These are phyloP conservation scores for Anacardium occidentale DNA, from an alignment of 345 rosid genomes.

Conservation along the genomic window DNA sequence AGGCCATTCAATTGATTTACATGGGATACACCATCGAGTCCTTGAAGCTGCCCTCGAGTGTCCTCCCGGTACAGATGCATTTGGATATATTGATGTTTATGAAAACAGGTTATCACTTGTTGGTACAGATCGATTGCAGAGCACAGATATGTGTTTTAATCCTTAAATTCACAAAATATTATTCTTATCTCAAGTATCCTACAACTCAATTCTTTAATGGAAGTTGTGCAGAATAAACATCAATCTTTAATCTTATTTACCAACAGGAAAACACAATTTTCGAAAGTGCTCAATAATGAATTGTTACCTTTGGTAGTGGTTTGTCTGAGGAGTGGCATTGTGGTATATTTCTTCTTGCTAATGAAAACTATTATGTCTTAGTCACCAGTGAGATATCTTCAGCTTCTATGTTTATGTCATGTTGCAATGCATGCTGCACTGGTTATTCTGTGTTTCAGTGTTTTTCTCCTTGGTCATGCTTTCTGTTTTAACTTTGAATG, in stretches of 20 bases:
- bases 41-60: slow-evolving; percentile 92
- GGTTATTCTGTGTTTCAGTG: not conserved
- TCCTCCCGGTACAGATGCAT: slow-evolving; percentile 81
- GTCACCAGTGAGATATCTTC: not conserved
- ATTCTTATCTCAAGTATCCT: not conserved
- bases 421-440: not conserved
- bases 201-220: not conserved
- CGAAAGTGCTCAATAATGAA: slow-evolving; percentile 1
- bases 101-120: slow-evolving; percentile 59
- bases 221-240: slow-evolving; percentile 9
- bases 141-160: slow-evolving; percentile 43
- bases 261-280: slow-evolving; percentile 1
- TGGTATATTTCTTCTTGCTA: not conserved
- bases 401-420: not conserved
- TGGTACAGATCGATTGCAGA: slow-evolving; percentile 60
- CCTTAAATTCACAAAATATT: slow-evolving; percentile 11
- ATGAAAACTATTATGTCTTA: not conserved
- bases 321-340: not conserved
- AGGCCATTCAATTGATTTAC: slow-evolving; percentile 70
- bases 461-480: not conserved
- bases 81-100: slow-evolving; percentile 71
- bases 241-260: slow-evolving; percentile 5
- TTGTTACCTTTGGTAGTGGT: not conserved
- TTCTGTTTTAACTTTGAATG: not conserved
- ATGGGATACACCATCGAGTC: slow-evolving; percentile 77